phyloP scores from a whole-genome alignment of 176 grass and related monocot genomes.

The Triticum monococcum region DNA sequence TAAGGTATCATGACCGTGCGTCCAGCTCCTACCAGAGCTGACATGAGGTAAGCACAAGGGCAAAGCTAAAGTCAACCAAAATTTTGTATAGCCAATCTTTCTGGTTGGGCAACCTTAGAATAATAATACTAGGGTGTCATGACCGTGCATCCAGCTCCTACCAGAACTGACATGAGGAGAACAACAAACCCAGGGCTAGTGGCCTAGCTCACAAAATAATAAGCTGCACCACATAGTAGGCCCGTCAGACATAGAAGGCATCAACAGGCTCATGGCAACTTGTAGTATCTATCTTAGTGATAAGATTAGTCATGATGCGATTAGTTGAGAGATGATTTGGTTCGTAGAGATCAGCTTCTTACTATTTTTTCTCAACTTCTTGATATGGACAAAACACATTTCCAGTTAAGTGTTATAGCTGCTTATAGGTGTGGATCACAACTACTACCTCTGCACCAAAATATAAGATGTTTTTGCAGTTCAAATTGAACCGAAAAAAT shows the following conservation, averaged over 20 bases:
- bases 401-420: neutral
- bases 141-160: no score
- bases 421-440: neutral
- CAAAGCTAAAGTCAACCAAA: no score
- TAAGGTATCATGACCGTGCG: neutral
- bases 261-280: neutral
- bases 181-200: neutral
- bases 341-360: neutral
- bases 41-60: neutral
- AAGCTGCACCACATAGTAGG: neutral
- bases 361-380: neutral
- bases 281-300: neutral
- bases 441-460: neutral
- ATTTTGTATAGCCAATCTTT: no score
- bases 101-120: no score
- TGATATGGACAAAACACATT: neutral
- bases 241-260: neutral
- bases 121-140: no score
- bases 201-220: neutral
- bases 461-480: no score
- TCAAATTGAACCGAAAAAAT: no score
- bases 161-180: no score
- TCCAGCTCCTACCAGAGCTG: neutral
- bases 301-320: neutral
- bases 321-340: neutral